Percentiles rank a stretch among this genome's conserved stretches.
Evolutionary conservation across 208 protist genomes (phyloP).

Genomic region (Strigomonas galati): DNA sequence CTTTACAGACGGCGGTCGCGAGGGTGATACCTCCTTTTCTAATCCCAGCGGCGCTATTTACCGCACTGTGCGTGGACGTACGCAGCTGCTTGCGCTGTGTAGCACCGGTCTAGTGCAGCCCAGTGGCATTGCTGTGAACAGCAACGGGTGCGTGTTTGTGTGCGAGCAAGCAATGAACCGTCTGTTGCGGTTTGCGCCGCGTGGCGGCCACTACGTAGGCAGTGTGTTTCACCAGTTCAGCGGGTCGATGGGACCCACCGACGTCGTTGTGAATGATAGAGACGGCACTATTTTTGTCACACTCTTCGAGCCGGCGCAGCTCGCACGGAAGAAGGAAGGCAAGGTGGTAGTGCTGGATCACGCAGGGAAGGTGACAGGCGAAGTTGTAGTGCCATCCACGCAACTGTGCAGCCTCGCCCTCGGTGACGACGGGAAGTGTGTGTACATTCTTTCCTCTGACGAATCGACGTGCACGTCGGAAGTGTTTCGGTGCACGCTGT

Average conservation of each 20-base stretch:
- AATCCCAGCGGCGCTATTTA: slow-evolving; percentile 60
- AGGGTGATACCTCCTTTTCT: slow-evolving; percentile 56
- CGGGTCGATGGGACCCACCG: slow-evolving; percentile 57
- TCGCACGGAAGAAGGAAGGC: slow-evolving; percentile 23
- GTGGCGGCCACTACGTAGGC: slow-evolving; percentile 46
- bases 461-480: slow-evolving; percentile 33
- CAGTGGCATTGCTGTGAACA: slow-evolving; percentile 40
- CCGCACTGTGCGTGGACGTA: slow-evolving; percentile 44
- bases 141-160: slow-evolving; percentile 53
- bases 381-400: slow-evolving; percentile 31
- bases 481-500: slow-evolving; percentile 14
- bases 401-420: slow-evolving; percentile 49
- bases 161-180: slow-evolving; percentile 62
- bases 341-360: slow-evolving; percentile 40
- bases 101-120: slow-evolving; percentile 47
- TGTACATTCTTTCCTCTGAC: slow-evolving; percentile 48
- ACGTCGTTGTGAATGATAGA: slow-evolving; percentile 36
- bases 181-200: slow-evolving; percentile 55
- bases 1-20: slow-evolving; percentile 66
- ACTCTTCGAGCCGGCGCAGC: slow-evolving; percentile 37
- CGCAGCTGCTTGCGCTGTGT: slow-evolving; percentile 52
- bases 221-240: slow-evolving; percentile 58
- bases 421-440: slow-evolving; percentile 17
- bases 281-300: slow-evolving; percentile 60
- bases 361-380: slow-evolving; percentile 35